Evolutionary conservation across 768 basidiomycete genomes (phyloP).

Genomic region (Mycena galericulata): DNA sequence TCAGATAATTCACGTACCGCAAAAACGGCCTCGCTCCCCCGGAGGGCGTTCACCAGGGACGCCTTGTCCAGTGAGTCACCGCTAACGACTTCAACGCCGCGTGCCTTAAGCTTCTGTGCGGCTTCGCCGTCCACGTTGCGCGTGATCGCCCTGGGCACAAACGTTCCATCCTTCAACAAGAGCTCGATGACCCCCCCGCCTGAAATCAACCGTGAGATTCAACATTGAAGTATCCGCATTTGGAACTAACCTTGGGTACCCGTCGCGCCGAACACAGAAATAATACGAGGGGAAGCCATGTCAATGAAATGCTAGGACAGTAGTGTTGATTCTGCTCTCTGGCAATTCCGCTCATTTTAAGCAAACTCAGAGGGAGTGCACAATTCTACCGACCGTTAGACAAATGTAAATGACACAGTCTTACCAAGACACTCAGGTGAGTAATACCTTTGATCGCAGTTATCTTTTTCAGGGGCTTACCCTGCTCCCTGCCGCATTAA

Average conservation of each 20-base stretch:
- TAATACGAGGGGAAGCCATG: conserved; percentile 1
- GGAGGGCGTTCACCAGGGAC: neutral
- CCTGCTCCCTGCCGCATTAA: too few relatives aligned
- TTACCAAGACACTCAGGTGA: too few relatives aligned
- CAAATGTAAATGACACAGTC: too few relatives aligned
- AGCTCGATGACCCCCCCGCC: neutral
- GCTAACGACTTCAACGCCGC: conserved; percentile 7
- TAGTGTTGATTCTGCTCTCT: too few relatives aligned
- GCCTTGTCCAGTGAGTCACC: conserved; percentile 11
- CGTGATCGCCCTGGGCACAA: conserved; percentile 11
- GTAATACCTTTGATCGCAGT: too few relatives aligned
- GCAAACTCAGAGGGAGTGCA: too few relatives aligned
- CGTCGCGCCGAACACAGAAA: conserved; percentile 17
- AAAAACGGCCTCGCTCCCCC: conserved; percentile 20
- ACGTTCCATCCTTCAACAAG: conserved; percentile 10
- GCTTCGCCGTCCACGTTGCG: conserved; percentile 7
- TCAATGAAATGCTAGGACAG: too few relatives aligned
- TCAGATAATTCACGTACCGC: neutral
- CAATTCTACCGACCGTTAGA: too few relatives aligned
- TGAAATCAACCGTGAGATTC: neutral
- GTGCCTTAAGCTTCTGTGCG: conserved; percentile 1
- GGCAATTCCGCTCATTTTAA: too few relatives aligned
- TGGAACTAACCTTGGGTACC: conserved; percentile 8
- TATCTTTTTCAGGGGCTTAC: too few relatives aligned
- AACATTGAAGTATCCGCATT: neutral